Evolutionary conservation across 2,329 filamentous ascomycete species (phyloP), one percentile per base, ranked within the genome.

Genomic region (Parastagonospora avenae): DNA sequence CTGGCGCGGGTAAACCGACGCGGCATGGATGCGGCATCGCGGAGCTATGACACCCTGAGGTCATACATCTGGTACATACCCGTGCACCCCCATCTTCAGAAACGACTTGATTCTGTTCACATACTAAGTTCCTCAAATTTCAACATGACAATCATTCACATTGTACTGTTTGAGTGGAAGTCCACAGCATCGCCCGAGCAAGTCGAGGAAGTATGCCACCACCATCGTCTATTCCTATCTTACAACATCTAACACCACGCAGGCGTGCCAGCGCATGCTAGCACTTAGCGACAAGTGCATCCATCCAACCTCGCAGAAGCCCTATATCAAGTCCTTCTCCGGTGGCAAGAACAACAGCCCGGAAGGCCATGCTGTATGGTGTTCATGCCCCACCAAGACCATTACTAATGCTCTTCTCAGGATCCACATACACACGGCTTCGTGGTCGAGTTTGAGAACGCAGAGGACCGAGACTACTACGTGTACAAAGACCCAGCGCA

Each of bases 141-240:
- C 55, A 74, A 58, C 15, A 89, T 89, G 86, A 67, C 84, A 0
- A 79, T 90, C 59, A 76, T 83, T n/a, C 88, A 90, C 67, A 80
- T 90, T 43, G 86, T 90, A 2, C 76, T 89, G 24, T 87, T 90
- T 62, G 79, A 84, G 54, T 88, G 88, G 76, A 86, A 86, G 64
- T 69, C 82, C 0, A 74, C 75, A 0, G 69, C 77, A 1, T 74
- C 76, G 1, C 59, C 76, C 1, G 78, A 80, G 12, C 76, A 81
- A 29, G 75, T 88, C 7, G 75, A 82, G 59, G 79, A 83, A 61
- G 87, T 88, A 52, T 42, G 19, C 42, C 42, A 16, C 24, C 15
- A 19, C n/a, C 9, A 16, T 30, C 3, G 16, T 47, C 11, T n/a
- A 4, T 35, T 42, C 42, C 40, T 40, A 52, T 50, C 4, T 35